phyloP scores from a whole-genome alignment of 371 early-diverging fungal species.

The Syncephalis fuscata region DNA sequence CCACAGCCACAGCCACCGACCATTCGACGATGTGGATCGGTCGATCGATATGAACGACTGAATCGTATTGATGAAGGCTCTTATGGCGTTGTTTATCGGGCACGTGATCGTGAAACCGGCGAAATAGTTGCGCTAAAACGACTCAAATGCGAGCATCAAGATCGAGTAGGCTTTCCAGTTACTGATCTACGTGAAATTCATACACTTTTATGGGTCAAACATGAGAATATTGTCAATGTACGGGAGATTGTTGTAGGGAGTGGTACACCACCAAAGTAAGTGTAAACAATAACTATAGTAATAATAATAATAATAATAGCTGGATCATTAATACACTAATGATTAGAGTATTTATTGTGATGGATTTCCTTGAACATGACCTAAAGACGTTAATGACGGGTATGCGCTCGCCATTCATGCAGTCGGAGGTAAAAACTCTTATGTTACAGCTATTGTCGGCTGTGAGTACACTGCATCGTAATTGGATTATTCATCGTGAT shows the following conservation, averaged over 20 bases:
- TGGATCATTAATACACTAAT: slow-evolving; percentile 41
- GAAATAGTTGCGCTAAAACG: slow-evolving; percentile 97
- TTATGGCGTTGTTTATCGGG: slow-evolving; percentile 97
- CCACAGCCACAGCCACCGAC: slow-evolving; percentile 15
- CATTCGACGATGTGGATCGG: slow-evolving; percentile 46
- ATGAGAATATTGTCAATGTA: slow-evolving; percentile 90
- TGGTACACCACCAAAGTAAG: slow-evolving; percentile 33
- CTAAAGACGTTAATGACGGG: slow-evolving; percentile 76
- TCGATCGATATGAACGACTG: slow-evolving; percentile 75
- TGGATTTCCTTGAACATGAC: slow-evolving; percentile 96
- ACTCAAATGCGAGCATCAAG: slow-evolving; percentile 78
- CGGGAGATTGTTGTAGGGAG: slow-evolving; percentile 80
- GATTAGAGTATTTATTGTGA: slow-evolving; percentile 79
- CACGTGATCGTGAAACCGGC: slow-evolving; percentile 73
- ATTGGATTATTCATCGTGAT: slow-evolving; percentile 96
- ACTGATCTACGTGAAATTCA: slow-evolving; percentile 86
- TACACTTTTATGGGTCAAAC: slow-evolving; percentile 69
- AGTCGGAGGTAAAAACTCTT: slow-evolving; percentile 83
- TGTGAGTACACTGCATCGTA: slow-evolving; percentile 75
- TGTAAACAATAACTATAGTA: slow-evolving; percentile 95
- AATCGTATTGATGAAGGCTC: slow-evolving; percentile 98
- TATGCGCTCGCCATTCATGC: slow-evolving; percentile 62
- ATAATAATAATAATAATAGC: slow-evolving; percentile 93
- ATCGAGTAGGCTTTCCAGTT: slow-evolving; percentile 91
- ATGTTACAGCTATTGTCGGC: slow-evolving; percentile 79